These are phyloP conservation scores for Arabidopsis arenosa DNA, from an alignment of 345 rosid genomes.

Conservation along the genomic window DNA sequence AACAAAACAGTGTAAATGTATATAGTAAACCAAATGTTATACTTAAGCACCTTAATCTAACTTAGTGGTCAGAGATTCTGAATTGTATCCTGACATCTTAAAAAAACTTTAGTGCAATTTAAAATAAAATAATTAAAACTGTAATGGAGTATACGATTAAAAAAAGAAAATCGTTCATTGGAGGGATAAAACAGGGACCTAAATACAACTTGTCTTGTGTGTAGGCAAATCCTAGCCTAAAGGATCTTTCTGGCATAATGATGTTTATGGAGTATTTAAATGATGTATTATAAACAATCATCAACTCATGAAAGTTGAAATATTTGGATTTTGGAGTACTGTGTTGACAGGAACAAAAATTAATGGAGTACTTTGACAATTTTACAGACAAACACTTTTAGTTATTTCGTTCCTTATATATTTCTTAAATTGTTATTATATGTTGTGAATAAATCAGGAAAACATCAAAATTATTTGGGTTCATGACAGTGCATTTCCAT, in stretches of 20 bases:
- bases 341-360: background rate
- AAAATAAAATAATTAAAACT: background rate
- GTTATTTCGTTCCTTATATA: background rate
- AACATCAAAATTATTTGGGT: background rate
- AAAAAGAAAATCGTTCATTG: background rate
- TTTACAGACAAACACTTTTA: background rate
- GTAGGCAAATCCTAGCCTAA: slow-evolving; percentile 27
- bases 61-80: slow-evolving; percentile 21
- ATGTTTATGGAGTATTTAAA: slow-evolving; percentile 10
- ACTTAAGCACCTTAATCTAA: slow-evolving; percentile 6
- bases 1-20: background rate
- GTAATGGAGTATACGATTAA: background rate
- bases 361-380: background rate
- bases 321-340: background rate
- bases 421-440: background rate
- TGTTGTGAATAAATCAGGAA: slow-evolving; percentile 14
- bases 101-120: slow-evolving; percentile 18
- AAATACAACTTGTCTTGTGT: slow-evolving; percentile 30
- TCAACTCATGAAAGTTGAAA: slow-evolving; percentile 16
- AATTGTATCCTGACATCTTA: slow-evolving; percentile 24
- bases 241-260: slow-evolving; percentile 16
- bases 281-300: slow-evolving; percentile 2
- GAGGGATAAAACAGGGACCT: slow-evolving; percentile 14
- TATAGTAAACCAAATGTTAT: background rate
- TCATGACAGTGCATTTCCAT: slow-evolving; percentile 25